Evolutionary conservation across 2,329 filamentous ascomycete genomes (phyloP).

Genomic region (Calonectria honghensis): DNA sequence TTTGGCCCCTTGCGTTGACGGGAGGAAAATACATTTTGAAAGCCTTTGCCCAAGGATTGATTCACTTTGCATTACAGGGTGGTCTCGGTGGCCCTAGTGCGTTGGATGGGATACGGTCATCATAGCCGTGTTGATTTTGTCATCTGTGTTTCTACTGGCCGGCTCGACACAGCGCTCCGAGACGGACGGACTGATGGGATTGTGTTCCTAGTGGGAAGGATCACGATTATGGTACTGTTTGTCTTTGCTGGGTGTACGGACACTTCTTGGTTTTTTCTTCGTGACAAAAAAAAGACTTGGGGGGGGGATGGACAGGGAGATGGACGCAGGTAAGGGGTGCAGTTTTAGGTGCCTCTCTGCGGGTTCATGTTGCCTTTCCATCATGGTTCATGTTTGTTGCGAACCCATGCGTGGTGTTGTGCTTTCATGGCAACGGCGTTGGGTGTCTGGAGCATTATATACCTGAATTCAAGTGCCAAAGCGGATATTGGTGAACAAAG

Average conservation of each 20-base stretch:
- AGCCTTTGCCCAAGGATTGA: conserved; percentile 16
- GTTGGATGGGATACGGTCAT: conserved; percentile 29
- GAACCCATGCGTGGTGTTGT: conserved; percentile 49
- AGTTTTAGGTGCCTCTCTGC: conserved; percentile 46
- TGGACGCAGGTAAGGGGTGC: conserved; percentile 45
- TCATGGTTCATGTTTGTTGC: conserved; percentile 48
- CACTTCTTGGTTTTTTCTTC: conserved; percentile 44
- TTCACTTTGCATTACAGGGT: conserved; percentile 28
- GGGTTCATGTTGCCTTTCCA: conserved; percentile 51
- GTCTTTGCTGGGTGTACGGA: conserved; percentile 45
- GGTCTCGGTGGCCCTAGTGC: conserved; percentile 28
- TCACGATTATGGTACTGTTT: conserved; percentile 46
- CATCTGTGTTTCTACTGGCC: conserved; percentile 41
- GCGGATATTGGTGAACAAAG: conserved; percentile 46
- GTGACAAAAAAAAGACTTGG: conserved; percentile 37
- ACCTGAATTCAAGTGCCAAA: conserved; percentile 52
- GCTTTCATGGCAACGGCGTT: conserved; percentile 61
- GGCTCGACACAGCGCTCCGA: conserved; percentile 45
- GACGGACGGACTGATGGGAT: conserved; percentile 48
- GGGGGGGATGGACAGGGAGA: conserved; percentile 38
- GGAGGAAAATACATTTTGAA: conserved; percentile 25
- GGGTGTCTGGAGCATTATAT: conserved; percentile 58
- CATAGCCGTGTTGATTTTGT: conserved; percentile 42
- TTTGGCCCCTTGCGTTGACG: conserved; percentile 25
- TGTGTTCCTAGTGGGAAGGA: conserved; percentile 44